Base-by-base conservation (phyloP, 306 rosid genomes). In the Coriaria nepalensis region DNA sequence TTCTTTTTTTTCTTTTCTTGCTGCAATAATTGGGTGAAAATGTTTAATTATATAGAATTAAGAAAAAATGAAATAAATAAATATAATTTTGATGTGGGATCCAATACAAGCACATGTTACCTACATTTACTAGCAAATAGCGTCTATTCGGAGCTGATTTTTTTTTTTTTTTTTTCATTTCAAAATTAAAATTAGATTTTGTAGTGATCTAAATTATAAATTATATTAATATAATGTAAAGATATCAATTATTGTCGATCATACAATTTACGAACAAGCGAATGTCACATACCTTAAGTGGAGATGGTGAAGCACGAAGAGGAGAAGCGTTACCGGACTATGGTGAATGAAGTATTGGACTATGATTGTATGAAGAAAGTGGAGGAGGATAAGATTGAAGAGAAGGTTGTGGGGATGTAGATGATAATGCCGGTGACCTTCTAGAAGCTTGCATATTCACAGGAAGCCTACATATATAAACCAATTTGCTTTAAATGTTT, bases 391-490 rank as follows among this genome's bases (percentile, higher is more conserved):
- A 9, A 14, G 46, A 39, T 5, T 20, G 29, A 20, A 1, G 29
- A 20, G 68, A 62, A 37, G 52, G 45, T 11, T 51, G 47, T 48
- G 54, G 48, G 37, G 56, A 72, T 52, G 70, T 29, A 37, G 49
- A 38, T 0, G 66, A 56, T 51, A 36, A 59, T 56, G 9, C 69
- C 67, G 66, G 63, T 56, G 78, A 60, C 58, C 70, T 62, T 52
- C 82, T 69, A 53, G 71, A 57, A 55, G 59, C 58, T 49, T 14
- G 39, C 62, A 76, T 54, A 59, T 87, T 78, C 52, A 80, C 70
- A 53, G 64, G 71, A 45, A 87, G 67, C 67, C 96, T 87, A 79
- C 36, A 46, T 39, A 5, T 8, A 56, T 9, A 61, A 13, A 11
- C 6, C 14, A 40, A 14, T 10, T 12, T 36, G 13, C 6, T 34